phyloP scores from a whole-genome alignment of 768 basidiomycete species.

The Thelephora ganbajun region DNA sequence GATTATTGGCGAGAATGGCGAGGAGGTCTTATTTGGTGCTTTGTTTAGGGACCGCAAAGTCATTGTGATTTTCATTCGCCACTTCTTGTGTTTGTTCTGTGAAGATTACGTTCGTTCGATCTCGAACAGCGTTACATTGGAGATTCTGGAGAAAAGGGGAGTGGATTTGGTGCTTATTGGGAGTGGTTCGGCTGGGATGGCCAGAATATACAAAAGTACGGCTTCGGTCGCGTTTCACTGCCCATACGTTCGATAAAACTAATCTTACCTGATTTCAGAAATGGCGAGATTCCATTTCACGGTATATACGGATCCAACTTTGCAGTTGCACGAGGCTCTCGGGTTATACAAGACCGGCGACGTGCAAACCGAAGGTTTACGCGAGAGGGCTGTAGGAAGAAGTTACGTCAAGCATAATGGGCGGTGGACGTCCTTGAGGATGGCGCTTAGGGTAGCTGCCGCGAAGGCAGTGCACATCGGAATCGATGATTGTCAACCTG shows the following conservation, averaged over 20 bases:
- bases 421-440: slow-evolving; percentile 63
- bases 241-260: neutral
- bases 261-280: slow-evolving; percentile 20
- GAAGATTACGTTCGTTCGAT: slow-evolving; percentile 80
- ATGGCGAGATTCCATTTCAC: slow-evolving; percentile 61
- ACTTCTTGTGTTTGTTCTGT: slow-evolving; percentile 81
- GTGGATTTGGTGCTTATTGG: slow-evolving; percentile 63
- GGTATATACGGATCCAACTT: slow-evolving; percentile 69
- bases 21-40: slow-evolving; percentile 52
- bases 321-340: slow-evolving; percentile 53
- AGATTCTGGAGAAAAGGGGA: slow-evolving; percentile 31
- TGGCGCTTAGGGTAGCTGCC: slow-evolving; percentile 36
- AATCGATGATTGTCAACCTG: slow-evolving; percentile 35
- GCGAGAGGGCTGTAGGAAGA: too few species aligned
- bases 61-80: slow-evolving; percentile 75
- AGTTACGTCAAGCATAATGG: slow-evolving; percentile 49
- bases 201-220: slow-evolving; percentile 57
- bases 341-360: slow-evolving; percentile 36
- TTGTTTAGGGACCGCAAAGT: slow-evolving; percentile 45
- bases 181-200: slow-evolving; percentile 65
- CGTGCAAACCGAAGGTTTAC: too few species aligned
- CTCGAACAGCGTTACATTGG: slow-evolving; percentile 30
- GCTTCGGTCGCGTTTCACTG: slow-evolving; percentile 4
- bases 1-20: slow-evolving; percentile 56
- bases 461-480: too few species aligned